These are phyloP conservation scores for Saksenaea oblongispora DNA, from an alignment of 371 early-diverging fungal species.

Conservation along the genomic window DNA sequence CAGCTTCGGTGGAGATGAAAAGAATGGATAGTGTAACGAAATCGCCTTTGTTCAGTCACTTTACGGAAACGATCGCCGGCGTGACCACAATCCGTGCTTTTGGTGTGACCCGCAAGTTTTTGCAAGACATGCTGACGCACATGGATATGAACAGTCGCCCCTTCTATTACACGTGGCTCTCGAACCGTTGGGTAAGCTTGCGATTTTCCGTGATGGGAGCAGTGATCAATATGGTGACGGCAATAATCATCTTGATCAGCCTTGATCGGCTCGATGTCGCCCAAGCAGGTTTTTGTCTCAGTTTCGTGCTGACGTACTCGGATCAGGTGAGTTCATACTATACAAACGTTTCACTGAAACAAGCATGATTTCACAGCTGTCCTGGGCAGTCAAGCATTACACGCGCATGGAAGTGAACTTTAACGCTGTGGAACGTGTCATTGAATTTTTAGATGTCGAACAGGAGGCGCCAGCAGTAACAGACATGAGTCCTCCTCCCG, in stretches of 20 bases:
- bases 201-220: conserved; percentile 68
- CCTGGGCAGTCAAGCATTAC: conserved; percentile 60
- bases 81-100: conserved; percentile 77
- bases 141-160: conserved; percentile 66
- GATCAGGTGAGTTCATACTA: conserved; percentile 17
- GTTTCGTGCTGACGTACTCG: conserved; percentile 69
- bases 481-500: background rate
- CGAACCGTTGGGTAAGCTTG: conserved; percentile 80
- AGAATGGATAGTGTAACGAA: conserved; percentile 73
- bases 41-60: conserved; percentile 74
- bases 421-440: conserved; percentile 4
- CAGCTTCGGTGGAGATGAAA: conserved; percentile 74
- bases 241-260: conserved; percentile 42
- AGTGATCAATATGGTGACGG: conserved; percentile 58
- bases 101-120: conserved; percentile 57
- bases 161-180: conserved; percentile 69
- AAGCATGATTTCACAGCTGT: conserved; percentile 39
- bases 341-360: background rate
- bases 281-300: conserved; percentile 72
- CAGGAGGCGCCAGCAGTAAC: background rate
- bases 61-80: conserved; percentile 65
- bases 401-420: conserved; percentile 11
- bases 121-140: conserved; percentile 44
- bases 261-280: conserved; percentile 55
- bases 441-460: conserved; percentile 6